phyloP scores from a whole-genome alignment of 2,329 filamentous ascomycete genomes.

The Ophiocordyceps camponoti-saundersi region DNA sequence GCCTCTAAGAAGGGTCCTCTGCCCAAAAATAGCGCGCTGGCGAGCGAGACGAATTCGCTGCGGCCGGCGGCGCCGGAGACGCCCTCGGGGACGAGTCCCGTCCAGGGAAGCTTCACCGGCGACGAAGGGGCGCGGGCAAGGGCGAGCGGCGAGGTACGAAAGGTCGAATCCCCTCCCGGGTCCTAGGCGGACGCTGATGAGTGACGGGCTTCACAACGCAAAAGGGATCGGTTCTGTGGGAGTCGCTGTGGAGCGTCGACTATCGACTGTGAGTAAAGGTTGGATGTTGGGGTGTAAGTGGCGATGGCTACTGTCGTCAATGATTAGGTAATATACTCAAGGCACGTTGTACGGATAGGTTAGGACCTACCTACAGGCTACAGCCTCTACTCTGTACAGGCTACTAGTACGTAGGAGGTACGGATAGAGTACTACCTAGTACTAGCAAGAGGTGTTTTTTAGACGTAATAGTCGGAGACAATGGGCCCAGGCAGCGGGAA shows the following conservation, averaged over 20 bases:
- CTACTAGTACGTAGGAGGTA: no score
- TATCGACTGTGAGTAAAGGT: slow-evolving; percentile 10
- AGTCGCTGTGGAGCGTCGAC: slow-evolving; percentile 44
- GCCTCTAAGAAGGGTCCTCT: slow-evolving; percentile 61
- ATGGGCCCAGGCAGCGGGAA: no score
- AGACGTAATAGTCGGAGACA: no score
- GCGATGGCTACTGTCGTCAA: no score
- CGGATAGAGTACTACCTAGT: no score
- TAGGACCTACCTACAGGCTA: no score
- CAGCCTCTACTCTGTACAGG: no score
- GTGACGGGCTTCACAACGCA: slow-evolving; percentile 5
- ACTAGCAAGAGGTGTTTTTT: no score
- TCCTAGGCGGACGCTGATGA: slow-evolving; percentile 20
- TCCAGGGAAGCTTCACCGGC: slow-evolving; percentile 14
- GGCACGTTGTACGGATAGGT: no score
- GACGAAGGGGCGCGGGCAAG: slow-evolving; percentile 7
- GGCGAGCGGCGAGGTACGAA: slow-evolving; percentile 33
- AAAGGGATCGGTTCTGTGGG: slow-evolving; percentile 41
- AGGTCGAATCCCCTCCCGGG: slow-evolving; percentile 32
- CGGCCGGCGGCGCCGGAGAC: slow-evolving; percentile 29
- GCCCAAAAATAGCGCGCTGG: slow-evolving; percentile 33
- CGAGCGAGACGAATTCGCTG: slow-evolving; percentile 42
- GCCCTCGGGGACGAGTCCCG: slow-evolving; percentile 22
- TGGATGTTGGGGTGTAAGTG: no score
- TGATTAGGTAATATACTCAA: no score